Base-by-base conservation (phyloP, 2,329 filamentous ascomycete genomes). In the Alternaria sp. region DNA sequence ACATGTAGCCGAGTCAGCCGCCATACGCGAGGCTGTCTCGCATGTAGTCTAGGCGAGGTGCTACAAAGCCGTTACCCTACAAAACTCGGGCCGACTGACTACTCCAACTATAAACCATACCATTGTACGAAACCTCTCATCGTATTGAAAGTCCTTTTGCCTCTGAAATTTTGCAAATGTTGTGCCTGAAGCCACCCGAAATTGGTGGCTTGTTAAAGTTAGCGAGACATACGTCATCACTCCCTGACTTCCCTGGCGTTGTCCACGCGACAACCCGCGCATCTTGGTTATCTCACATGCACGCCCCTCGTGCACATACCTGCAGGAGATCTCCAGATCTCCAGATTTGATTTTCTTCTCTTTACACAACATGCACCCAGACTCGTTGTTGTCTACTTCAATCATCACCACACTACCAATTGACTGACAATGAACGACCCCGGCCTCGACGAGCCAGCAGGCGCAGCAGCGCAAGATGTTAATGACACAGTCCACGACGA, bases 361-460 rank as follows among this genome's bases (percentile, higher is more conserved):
- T 41, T 25, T 41, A 5, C n/a, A 28, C 25, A 20, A 49, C 28
- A 64, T 50, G 54, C 58, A 58, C 20, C 23, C 28, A 18, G 26
- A 41, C 26, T 43, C 18, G 10, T 25, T 37, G 20, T 15, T 30
- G 20, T 25, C 26, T 21, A 18, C 7, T 14, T 6, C 26, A 14
- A 11, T 23, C 25, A 28, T 21, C 9, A 45, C 45, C 11, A 44
- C 18, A 37, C 61, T 26, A 18, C 53, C 33, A 26, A 14, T 28
- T 53, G 26, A 60, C 51, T 21, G 7, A n/a, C 21, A 18, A 78
- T 78, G 75, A 78, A 77, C 71, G 87, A 88, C 68, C 86, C 86
- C 4, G 86, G 85, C 12, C 79, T 87, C 7, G 83, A 86, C 62
- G 81, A 82, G 60, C 79, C 84, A 20, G 82, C 87, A 55, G 69